These are phyloP conservation scores for Biscutella laevigata DNA, from an alignment of 441 rosid genomes.

Conservation along the genomic window DNA sequence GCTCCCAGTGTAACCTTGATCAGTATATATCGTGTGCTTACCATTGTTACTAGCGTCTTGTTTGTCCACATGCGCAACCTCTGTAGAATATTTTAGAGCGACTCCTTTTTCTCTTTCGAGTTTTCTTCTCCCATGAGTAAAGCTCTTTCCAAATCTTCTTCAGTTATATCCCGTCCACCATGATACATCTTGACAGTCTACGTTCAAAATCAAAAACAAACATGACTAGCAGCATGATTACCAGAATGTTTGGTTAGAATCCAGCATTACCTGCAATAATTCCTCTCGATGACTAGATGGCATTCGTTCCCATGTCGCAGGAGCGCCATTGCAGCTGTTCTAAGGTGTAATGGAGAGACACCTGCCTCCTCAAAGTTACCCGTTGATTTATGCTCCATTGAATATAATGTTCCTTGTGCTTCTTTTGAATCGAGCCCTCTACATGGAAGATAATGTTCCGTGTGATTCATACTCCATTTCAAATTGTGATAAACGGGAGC, in stretches of 20 bases:
- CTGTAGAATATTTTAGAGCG: slow-evolving; percentile 31
- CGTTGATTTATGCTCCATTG: slow-evolving; percentile 32
- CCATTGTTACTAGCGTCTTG: slow-evolving; percentile 19
- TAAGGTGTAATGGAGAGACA: slow-evolving; percentile 78
- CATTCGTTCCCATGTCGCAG: slow-evolving; percentile 80
- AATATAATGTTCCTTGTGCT: slow-evolving; percentile 25
- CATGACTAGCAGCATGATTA: too few relatives aligned
- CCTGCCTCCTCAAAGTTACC: slow-evolving; percentile 47
- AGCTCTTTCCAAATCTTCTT: slow-evolving; percentile 78
- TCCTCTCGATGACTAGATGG: slow-evolving; percentile 68
- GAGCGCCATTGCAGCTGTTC: slow-evolving; percentile 93
- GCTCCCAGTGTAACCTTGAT: slow-evolving; percentile 13
- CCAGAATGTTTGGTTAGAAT: too few relatives aligned
- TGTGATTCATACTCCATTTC: too few relatives aligned
- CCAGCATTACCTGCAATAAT: slow-evolving; percentile 53
- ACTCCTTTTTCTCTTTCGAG: slow-evolving; percentile 55
- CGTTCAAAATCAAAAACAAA: slow-evolving; percentile 14
- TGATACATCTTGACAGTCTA: slow-evolving; percentile 74
- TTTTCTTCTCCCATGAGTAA: slow-evolving; percentile 66
- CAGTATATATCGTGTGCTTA: slow-evolving; percentile 5
- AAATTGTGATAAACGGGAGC: slow-evolving; percentile 90
- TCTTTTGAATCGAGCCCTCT: slow-evolving; percentile 56
- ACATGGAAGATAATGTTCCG: too few relatives aligned
- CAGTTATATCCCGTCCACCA: slow-evolving; percentile 76
- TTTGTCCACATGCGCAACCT: slow-evolving; percentile 18